Conservation (phyloP, 768 basidiomycete species). For the Leccinum disarticulatum region DNA sequence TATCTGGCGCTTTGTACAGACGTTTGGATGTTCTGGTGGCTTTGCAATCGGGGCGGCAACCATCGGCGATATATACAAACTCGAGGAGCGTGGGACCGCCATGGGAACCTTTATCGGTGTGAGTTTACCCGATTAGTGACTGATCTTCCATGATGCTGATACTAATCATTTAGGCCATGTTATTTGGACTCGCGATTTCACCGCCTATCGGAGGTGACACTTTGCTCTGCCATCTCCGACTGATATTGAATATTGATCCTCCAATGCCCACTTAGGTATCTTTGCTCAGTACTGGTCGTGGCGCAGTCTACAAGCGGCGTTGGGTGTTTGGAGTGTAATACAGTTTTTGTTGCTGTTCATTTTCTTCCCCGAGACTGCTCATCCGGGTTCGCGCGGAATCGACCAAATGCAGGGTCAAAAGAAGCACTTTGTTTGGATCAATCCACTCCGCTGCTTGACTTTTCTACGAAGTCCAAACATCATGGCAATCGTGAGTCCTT, state of each 20-base stretch:
- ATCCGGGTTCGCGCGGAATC: slow-evolving; percentile 55
- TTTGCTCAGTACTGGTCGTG: slow-evolving; percentile 64
- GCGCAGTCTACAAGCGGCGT: slow-evolving; percentile 53
- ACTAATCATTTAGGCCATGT: slow-evolving; percentile 35
- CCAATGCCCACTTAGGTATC: slow-evolving; percentile 34
- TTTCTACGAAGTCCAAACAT: slow-evolving; percentile 63
- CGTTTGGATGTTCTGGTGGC: slow-evolving; percentile 59
- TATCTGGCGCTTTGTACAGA: slow-evolving; percentile 64
- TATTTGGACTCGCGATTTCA: slow-evolving; percentile 62
- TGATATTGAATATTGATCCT: not conserved
- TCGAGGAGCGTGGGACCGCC: slow-evolving; percentile 60
- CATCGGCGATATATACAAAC: slow-evolving; percentile 64
- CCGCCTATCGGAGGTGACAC: slow-evolving; percentile 54
- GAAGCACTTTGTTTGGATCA: slow-evolving; percentile 46
- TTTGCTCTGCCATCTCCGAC: not conserved
- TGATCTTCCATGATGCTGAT: not conserved
- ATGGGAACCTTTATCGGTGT: slow-evolving; percentile 62
- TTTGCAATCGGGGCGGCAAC: slow-evolving; percentile 57
- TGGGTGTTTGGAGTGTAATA: slow-evolving; percentile 43
- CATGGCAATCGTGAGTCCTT: slow-evolving; percentile 46
- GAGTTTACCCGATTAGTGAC: slow-evolving; percentile 3
- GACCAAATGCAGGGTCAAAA: slow-evolving; percentile 39
- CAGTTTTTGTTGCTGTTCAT: slow-evolving; percentile 41
- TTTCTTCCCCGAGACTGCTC: slow-evolving; percentile 67
- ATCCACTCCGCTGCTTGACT: slow-evolving; percentile 53